Evolutionary conservation across 2,329 filamentous ascomycete genomes (phyloP).

Genomic region (Cladosporium cucumerinum): DNA sequence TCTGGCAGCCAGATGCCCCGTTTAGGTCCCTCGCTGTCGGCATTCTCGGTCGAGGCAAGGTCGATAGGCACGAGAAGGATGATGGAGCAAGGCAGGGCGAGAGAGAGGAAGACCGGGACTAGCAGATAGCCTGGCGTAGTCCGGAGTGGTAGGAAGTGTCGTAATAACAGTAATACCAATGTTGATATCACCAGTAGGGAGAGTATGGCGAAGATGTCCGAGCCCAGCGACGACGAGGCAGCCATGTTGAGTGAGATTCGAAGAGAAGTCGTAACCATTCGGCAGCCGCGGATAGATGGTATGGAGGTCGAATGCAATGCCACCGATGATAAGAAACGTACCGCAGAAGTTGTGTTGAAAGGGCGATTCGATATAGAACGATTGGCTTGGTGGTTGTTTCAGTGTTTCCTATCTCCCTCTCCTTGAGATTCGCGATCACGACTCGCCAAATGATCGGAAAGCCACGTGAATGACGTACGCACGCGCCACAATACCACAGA

Average conservation of each 20-base stretch:
- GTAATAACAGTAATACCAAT: constrained; percentile 76
- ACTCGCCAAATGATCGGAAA: constrained; percentile 1
- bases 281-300: constrained; percentile 1
- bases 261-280: constrained; percentile 8
- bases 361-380: background rate
- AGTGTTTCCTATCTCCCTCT: background rate
- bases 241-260: constrained; percentile 33
- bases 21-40: constrained; percentile 41
- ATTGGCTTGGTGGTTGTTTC: background rate
- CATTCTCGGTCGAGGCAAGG: constrained; percentile 71
- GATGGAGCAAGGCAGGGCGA: constrained; percentile 87
- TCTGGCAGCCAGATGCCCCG: constrained; percentile 85
- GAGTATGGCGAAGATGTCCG: constrained; percentile 71
- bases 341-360: background rate
- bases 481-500: background rate
- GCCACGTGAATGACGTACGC: background rate
- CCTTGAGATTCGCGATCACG: background rate
- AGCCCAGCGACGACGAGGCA: constrained; percentile 64
- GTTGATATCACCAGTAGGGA: constrained; percentile 71
- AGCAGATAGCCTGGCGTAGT: constrained; percentile 86
- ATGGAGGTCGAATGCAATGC: background rate
- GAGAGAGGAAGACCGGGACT: constrained; percentile 91
- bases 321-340: background rate
- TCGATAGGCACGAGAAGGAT: constrained; percentile 93
- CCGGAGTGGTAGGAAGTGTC: constrained; percentile 86